phyloP scores from a whole-genome alignment of 495 filamentous ascomycete species.

The Neurospora sp. region DNA sequence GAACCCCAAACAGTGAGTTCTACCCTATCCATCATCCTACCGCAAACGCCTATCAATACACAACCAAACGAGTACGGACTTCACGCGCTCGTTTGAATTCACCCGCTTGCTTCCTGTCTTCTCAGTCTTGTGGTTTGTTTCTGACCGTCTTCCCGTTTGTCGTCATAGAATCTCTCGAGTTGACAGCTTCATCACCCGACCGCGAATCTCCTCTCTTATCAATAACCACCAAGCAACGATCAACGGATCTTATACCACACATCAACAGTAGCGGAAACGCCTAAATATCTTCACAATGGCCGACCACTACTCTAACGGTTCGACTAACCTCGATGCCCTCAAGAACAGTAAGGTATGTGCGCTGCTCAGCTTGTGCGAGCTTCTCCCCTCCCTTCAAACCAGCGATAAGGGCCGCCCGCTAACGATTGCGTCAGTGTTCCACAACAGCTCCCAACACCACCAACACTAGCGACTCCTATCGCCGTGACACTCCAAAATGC shows the following conservation, averaged over 20 bases:
- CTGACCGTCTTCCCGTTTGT: not conserved
- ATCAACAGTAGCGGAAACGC: slow-evolving; percentile 1
- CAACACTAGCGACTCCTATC: not conserved
- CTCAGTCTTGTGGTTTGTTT: not conserved
- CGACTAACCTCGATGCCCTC: slow-evolving; percentile 23
- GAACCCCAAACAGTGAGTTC: not conserved
- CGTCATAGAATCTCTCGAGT: not conserved
- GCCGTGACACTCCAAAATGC: not conserved
- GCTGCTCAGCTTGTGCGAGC: not conserved
- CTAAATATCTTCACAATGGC: slow-evolving; percentile 21
- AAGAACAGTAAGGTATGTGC: slow-evolving; percentile 40
- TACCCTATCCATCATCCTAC: not conserved
- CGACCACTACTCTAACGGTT: slow-evolving; percentile 6
- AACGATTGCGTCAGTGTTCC: slow-evolving; percentile 22
- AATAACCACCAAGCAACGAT: slow-evolving; percentile 1
- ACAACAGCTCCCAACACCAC: slow-evolving; percentile 6
- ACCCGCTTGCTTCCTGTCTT: not conserved
- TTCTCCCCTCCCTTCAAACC: not conserved
- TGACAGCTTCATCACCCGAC: not conserved
- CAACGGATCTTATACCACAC: not conserved
- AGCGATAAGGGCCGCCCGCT: slow-evolving; percentile 11
- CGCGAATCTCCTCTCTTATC: not conserved
- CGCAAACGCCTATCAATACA: not conserved
- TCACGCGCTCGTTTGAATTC: not conserved
- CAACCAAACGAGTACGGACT: not conserved